These are phyloP conservation scores for Waitea zeae DNA, from an alignment of 1,284 basidiomycete genomes.

Conservation along the genomic window DNA sequence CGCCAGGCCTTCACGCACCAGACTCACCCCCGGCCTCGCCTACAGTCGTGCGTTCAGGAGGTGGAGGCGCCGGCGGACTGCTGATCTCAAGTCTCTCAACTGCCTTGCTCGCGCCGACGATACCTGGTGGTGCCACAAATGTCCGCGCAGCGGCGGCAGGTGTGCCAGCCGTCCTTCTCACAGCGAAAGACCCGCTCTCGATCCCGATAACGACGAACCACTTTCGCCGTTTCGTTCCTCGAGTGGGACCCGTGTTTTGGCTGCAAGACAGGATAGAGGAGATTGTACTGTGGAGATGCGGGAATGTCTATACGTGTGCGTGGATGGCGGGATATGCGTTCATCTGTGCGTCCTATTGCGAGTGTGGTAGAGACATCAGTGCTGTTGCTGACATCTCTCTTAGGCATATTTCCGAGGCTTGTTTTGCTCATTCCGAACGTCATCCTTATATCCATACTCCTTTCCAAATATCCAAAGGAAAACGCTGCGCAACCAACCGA, in stretches of 20 bases:
- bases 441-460: conserved; percentile 33
- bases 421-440: conserved; percentile 47
- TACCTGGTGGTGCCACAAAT: conserved; percentile 15
- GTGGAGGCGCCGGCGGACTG: conserved; percentile 8
- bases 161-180: conserved; percentile 22
- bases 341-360: conserved; percentile 31
- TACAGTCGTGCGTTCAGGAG: conserved; percentile 8
- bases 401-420: conserved; percentile 53
- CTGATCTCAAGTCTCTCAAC: conserved; percentile 14
- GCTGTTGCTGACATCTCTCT: no score
- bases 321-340: conserved; percentile 58
- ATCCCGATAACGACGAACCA: conserved; percentile 55
- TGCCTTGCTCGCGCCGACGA: conserved; percentile 15
- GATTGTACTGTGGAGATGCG: conserved; percentile 52
- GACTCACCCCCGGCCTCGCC: conserved; percentile 9
- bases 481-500: conserved; percentile 5
- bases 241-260: conserved; percentile 58
- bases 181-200: conserved; percentile 37
- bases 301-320: conserved; percentile 41
- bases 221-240: conserved; percentile 54
- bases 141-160: conserved; percentile 9
- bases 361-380: no score
- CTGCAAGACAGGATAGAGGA: conserved; percentile 63
- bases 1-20: conserved; percentile 12
- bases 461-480: conserved; percentile 32